phyloP scores from a whole-genome alignment of 768 basidiomycete species.

The Coprinopsis strossmayeri region DNA sequence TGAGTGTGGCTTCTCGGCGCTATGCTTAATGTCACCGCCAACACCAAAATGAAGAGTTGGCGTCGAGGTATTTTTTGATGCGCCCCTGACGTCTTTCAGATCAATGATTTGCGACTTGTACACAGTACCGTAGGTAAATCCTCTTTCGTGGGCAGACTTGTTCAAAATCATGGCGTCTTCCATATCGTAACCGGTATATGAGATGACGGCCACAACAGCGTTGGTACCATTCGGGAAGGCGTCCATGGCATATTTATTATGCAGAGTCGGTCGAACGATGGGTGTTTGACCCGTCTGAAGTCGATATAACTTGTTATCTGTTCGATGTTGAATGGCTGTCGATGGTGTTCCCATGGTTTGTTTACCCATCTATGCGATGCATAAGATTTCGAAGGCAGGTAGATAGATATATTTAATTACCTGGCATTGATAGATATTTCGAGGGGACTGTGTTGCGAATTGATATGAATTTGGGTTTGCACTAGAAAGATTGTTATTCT shows the following conservation, averaged over 20 bases:
- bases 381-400: no score
- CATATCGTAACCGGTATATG: constrained; percentile 99
- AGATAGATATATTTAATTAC: constrained; percentile 26
- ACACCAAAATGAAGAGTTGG: constrained; percentile 87
- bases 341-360: constrained; percentile 99
- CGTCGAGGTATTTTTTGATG: constrained; percentile 46
- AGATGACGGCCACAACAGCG: constrained; percentile 98
- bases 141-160: constrained; percentile 97
- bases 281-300: constrained; percentile 94
- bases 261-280: constrained; percentile 84
- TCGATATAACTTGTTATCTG: constrained; percentile 97
- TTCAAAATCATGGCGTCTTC: constrained; percentile 99
- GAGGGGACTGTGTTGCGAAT: constrained; percentile 53
- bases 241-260: constrained; percentile 97
- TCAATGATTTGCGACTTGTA: constrained; percentile 94
- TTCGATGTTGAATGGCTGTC: constrained; percentile 84
- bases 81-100: constrained; percentile 72
- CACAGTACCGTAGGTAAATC: constrained; percentile 93
- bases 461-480: neutral
- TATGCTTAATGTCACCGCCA: constrained; percentile 60
- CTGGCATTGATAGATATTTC: constrained; percentile 93
- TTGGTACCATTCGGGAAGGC: constrained; percentile 98
- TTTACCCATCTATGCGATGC: constrained; percentile 99
- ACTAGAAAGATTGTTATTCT: constrained; percentile 19
- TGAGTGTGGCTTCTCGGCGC: constrained; percentile 37